Evolutionary conservation across 2,329 filamentous ascomycete genomes (phyloP), one percentile per base, ranked within the genome.

Genomic region (Pyrenochaeta sp.): DNA sequence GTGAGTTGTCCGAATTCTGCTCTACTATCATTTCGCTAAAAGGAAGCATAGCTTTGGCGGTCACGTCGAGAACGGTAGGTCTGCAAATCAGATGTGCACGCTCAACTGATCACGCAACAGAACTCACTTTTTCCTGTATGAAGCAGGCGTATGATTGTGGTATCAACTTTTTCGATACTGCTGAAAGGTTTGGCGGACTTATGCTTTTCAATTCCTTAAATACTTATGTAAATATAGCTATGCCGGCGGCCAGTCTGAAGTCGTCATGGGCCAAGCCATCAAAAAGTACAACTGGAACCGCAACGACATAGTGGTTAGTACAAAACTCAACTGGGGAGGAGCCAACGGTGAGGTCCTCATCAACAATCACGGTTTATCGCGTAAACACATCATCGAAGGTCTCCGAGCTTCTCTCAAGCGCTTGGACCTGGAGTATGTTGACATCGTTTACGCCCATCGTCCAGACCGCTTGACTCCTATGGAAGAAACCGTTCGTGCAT

Each of bases 371-470:
- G 88, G 88, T 2, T 81, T 91, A 15, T 88, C 85, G 2, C 81
- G 87, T 49, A 91, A 91, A 75, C 88, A 90, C 74, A 81, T 91
- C 51, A 78, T 90, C 56, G 88, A 91, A 75, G 88, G 87, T 15
- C 80, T 87, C 56, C 81, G 85, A 49, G 80, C 80, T 12, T 85
- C 84, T 9, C 79, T 91, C 27, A 77, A 85, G 67, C 83, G 86
- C 17, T 75, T 88, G 27, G 53, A 79, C 65, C 78, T 87, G 31
- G 79, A 84, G 14, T 88, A 89, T 64, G 87, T 91, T 21, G 88
- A 90, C 64, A 76, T 90, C 33, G 81, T 91, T 62, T 90, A 88
- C 65, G 87, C 87, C 14, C 88, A 90, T 75, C 83, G 88, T 17
- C 85, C 87, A 1, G 88, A 91, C 69, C 81, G 85, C 7, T 78